Conservation (phyloP, 2,329 filamentous ascomycete species). For the Trichophyton schoenleinii region DNA sequence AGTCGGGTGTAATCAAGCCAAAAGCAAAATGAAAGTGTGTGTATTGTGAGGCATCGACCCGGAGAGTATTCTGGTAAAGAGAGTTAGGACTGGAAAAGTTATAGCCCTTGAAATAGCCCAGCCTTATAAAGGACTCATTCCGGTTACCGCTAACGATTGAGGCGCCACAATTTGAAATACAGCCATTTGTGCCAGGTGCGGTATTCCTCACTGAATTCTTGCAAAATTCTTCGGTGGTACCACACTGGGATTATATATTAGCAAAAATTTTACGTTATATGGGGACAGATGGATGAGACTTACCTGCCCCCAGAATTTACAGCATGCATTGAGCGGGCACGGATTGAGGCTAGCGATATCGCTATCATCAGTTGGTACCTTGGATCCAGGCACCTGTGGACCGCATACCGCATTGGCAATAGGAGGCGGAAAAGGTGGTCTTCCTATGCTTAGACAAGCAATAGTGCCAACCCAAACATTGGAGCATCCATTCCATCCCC, state of each 20-base stretch:
- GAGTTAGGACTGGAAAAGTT: constrained; percentile 20
- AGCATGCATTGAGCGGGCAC: constrained; percentile 36
- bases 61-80: constrained; percentile 17
- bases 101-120: constrained; percentile 26
- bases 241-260: constrained; percentile 11
- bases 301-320: constrained; percentile 22
- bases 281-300: constrained; percentile 35
- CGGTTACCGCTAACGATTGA: background rate
- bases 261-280: constrained; percentile 33
- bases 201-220: background rate
- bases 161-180: background rate
- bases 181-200: background rate
- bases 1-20: constrained; percentile 23
- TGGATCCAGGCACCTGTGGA: constrained; percentile 33
- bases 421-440: constrained; percentile 31
- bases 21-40: constrained; percentile 27
- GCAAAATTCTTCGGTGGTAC: constrained; percentile 21
- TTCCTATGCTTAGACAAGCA: constrained; percentile 33
- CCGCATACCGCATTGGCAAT: constrained; percentile 34
- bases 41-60: constrained; percentile 13
- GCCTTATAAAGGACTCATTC: constrained; percentile 14
- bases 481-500: constrained; percentile 32
- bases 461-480: constrained; percentile 19
- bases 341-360: constrained; percentile 36
- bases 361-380: constrained; percentile 21